Evolutionary conservation across 1,139 yeast species (phyloP).

Genomic region (Saccharomycopsis phalli): DNA sequence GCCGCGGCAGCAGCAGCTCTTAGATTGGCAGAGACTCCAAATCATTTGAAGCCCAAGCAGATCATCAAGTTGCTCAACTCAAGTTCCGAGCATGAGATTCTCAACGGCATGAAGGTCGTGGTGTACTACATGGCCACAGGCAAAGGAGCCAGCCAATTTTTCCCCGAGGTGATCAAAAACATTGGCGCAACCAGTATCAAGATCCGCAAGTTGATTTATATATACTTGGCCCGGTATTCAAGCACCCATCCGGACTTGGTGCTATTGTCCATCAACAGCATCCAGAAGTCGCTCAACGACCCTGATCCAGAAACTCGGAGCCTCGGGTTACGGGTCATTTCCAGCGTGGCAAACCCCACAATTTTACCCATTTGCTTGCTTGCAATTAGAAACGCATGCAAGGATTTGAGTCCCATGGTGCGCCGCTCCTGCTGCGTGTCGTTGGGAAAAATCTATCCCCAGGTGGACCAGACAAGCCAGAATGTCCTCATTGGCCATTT

Average conservation of each 20-base stretch:
- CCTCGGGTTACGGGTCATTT: constrained; percentile 66
- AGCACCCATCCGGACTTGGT: constrained; percentile 85
- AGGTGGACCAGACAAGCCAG: constrained; percentile 4
- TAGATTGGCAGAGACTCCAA: constrained; percentile 46
- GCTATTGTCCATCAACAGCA: constrained; percentile 78
- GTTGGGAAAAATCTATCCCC: constrained; percentile 52
- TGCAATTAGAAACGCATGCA: constrained; percentile 58
- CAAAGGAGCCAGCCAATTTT: constrained; percentile 51
- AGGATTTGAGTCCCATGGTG: constrained; percentile 72
- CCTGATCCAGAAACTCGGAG: constrained; percentile 61
- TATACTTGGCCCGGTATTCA: constrained; percentile 69
- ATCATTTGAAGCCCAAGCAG: constrained; percentile 51
- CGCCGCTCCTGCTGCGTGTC: constrained; percentile 77
- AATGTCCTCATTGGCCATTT: constrained; percentile 37
- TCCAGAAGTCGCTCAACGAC: constrained; percentile 74
- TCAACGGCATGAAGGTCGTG: constrained; percentile 70
- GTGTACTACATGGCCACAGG: constrained; percentile 60
- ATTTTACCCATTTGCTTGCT: constrained; percentile 71
- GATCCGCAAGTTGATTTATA: constrained; percentile 68
- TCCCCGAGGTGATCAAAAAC: constrained; percentile 86
- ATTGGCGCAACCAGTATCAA: constrained; percentile 64
- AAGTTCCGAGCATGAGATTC: constrained; percentile 58
- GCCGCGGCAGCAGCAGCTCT: constrained; percentile 78
- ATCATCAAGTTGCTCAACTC: constrained; percentile 61
- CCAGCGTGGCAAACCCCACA: constrained; percentile 72